These are phyloP conservation scores for Coemansia reversa DNA, from an alignment of 192 early-diverging fungal genomes.

Conservation along the genomic window DNA sequence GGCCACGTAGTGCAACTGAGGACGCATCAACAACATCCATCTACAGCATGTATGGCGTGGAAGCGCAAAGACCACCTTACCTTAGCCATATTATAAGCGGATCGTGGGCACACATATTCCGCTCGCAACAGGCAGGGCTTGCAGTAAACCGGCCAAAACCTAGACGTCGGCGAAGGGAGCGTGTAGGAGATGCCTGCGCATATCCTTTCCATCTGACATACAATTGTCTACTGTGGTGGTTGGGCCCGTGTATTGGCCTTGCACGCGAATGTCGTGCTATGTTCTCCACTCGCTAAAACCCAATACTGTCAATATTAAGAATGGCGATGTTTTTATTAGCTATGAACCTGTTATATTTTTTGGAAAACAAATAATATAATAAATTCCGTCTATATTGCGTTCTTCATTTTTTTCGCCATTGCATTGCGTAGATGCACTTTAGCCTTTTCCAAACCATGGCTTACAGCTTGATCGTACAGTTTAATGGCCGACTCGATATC, in stretches of 20 bases:
- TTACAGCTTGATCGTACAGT: slow-evolving; percentile 56
- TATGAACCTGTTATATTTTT: background rate
- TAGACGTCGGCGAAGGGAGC: slow-evolving; percentile 6
- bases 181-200: slow-evolving; percentile 20
- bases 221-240: slow-evolving; percentile 49
- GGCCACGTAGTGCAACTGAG: background rate
- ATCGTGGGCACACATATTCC: slow-evolving; percentile 43
- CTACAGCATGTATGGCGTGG: background rate
- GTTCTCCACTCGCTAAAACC: background rate
- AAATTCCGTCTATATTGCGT: slow-evolving; percentile 2
- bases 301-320: background rate
- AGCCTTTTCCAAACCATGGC: slow-evolving; percentile 57
- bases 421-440: slow-evolving; percentile 60
- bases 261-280: slow-evolving; percentile 15
- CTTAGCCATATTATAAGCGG: slow-evolving; percentile 13
- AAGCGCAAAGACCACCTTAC: slow-evolving; percentile 2
- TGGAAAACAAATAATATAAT: background rate
- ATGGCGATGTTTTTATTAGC: no score
- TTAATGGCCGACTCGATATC: slow-evolving; percentile 59
- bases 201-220: slow-evolving; percentile 39
- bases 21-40: slow-evolving; percentile 1
- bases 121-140: slow-evolving; percentile 15
- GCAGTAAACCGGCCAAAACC: slow-evolving; percentile 7
- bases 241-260: slow-evolving; percentile 29
- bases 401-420: slow-evolving; percentile 36